Evolutionary conservation across 805 yeast species (phyloP).

Genomic region (Nakazawaea molendinolei): DNA sequence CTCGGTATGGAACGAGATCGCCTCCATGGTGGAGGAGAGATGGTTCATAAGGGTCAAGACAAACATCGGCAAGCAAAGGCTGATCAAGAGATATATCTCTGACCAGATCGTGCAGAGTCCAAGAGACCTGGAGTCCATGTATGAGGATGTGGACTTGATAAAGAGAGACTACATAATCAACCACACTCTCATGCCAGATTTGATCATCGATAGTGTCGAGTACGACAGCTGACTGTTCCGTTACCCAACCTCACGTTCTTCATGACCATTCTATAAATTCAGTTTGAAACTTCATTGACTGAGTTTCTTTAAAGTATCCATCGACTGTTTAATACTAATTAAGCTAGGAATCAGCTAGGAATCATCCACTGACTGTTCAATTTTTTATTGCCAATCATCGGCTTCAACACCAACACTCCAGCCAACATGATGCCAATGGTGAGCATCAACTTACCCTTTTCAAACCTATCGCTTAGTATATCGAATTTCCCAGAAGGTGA

Average conservation of each 20-base stretch:
- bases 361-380: constrained; percentile 48
- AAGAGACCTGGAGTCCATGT: constrained; percentile 29
- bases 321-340: no score
- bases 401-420: constrained; percentile 43
- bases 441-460: constrained; percentile 50
- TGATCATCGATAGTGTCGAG: constrained; percentile 10
- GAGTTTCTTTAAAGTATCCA: no score
- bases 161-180: constrained; percentile 22
- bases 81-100: constrained; percentile 26
- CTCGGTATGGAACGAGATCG: constrained; percentile 27
- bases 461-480: constrained; percentile 59
- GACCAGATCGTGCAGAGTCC: constrained; percentile 24
- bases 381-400: constrained; percentile 48
- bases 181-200: constrained; percentile 12
- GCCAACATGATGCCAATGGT: constrained; percentile 51
- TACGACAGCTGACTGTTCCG: no score
- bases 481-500: constrained; percentile 86
- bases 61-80: constrained; percentile 11
- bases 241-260: no score
- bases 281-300: no score
- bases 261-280: no score
- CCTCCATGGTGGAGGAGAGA: constrained; percentile 23
- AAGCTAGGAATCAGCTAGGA: no score
- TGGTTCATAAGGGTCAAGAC: constrained; percentile 27
- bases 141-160: constrained; percentile 30